Evolutionary conservation across 2,329 filamentous ascomycete species (phyloP), one percentile per base, ranked within the genome.

Genomic region (Balansia obtecta): DNA sequence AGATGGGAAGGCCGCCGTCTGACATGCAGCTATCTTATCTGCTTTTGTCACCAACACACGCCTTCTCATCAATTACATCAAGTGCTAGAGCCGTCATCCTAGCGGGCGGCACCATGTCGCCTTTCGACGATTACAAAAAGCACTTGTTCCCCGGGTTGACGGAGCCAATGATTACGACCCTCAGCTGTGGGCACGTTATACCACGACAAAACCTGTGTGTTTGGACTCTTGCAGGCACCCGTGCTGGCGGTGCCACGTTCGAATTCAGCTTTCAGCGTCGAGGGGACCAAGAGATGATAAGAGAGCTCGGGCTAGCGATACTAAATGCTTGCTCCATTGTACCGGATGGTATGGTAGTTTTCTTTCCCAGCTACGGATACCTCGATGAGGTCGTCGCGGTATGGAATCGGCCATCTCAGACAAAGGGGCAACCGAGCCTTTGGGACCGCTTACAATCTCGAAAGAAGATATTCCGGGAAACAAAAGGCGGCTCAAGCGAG

Each of bases 21-120:
- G 76, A 79, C 41, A 72, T 88, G 16, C 72, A 76, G 20, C 70
- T 97, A 12, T 88, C 83, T 42, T 98, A 96, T 63, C 80, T 95
- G 58, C 77, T 98, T 4, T 77, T 98, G 0, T 93, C 95, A 33
- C 91, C 93, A 0, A 90, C 90, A 0, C 83, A 91, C 59, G 88
- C 94, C 57, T 97, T 98, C 66, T 85, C 85, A 8, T 86, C 90
- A 11, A 85, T 97, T 48, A 88, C 91, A 2, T 82, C 87, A 32
- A 82, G 86, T 54, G 88, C 93, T 0, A 77, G 89, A 52, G 87
- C 91, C 2, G 86, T 98, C 3, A 85, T 98, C 41, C 72, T 98
- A 3, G 93, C 90, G 0, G 93, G 93, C 52, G 93, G 93, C 20
- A 98, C 93, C 27, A 97, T 98, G 93, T 95, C 93, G 2, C 93